Percentiles rank a stretch among this genome's conserved stretches.
Conservation (phyloP, 2,329 filamentous ascomycete genomes). For the Venturia aucupariae region DNA sequence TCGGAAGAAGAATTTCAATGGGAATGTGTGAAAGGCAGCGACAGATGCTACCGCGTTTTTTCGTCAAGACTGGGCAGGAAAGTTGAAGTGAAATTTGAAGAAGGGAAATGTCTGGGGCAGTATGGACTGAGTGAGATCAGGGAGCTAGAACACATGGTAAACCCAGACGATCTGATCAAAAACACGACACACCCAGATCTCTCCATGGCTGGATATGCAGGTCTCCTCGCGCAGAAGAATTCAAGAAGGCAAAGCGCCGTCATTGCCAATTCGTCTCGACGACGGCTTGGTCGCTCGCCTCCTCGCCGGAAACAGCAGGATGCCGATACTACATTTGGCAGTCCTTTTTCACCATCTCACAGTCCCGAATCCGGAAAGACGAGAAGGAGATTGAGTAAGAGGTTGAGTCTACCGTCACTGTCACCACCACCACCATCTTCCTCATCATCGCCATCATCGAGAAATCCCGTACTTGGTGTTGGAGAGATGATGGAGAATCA, state of each 20-base stretch:
- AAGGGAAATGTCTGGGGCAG: background rate
- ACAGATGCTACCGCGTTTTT: constrained; percentile 8
- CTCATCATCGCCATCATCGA: too few relatives aligned
- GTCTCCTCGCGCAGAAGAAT: background rate
- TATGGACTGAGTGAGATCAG: constrained; percentile 3
- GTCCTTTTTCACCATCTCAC: background rate
- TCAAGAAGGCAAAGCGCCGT: background rate
- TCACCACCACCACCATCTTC: too few relatives aligned
- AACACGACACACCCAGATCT: background rate
- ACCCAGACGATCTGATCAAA: background rate
- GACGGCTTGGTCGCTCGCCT: background rate
- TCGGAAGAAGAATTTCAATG: constrained; percentile 3
- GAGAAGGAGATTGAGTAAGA: background rate
- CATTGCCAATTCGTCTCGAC: background rate
- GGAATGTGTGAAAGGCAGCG: background rate
- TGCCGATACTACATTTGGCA: background rate
- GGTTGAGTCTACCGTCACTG: background rate
- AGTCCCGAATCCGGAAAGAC: background rate
- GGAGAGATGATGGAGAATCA: background rate
- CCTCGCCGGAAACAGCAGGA: background rate
- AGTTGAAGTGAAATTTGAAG: background rate
- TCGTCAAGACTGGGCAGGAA: constrained; percentile 4
- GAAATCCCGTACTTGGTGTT: background rate
- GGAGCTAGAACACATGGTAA: background rate
- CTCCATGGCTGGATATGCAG: background rate